Evolutionary conservation across 257 asterid species (phyloP).

Genomic region (Oldenlandia corymbosa): DNA sequence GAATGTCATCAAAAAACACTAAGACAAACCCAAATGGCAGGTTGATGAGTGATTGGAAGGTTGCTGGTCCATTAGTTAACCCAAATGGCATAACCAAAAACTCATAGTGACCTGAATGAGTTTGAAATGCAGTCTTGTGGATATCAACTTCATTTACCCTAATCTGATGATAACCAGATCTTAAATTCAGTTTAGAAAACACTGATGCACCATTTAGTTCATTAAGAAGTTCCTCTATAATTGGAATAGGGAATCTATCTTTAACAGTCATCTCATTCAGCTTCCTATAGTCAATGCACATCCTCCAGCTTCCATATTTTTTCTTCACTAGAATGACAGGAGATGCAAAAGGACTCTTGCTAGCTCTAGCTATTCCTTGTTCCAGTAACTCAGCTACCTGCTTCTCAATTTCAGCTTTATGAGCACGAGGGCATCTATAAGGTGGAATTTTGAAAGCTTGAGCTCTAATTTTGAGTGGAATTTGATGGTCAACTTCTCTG

Average conservation of each 20-base stretch:
- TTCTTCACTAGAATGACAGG: neutral
- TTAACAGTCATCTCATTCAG: neutral
- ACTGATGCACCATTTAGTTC: neutral
- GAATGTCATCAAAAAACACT: neutral
- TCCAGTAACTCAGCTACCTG: neutral
- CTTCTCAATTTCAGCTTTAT: neutral
- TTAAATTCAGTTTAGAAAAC: neutral
- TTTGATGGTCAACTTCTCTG: neutral
- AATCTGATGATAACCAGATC: neutral
- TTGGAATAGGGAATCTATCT: constrained; percentile 3
- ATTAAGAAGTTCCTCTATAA: constrained; percentile 2
- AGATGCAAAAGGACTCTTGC: neutral
- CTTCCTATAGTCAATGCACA: neutral
- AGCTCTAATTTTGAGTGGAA: neutral
- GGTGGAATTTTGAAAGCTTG: neutral
- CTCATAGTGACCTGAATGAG: constrained; percentile 3
- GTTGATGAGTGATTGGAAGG: neutral
- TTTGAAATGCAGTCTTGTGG: neutral
- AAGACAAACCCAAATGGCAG: neutral
- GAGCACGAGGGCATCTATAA: neutral
- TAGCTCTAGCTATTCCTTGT: neutral
- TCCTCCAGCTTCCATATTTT: neutral
- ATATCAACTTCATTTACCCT: neutral
- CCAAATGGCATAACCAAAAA: neutral
- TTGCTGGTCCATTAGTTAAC: neutral